These are phyloP conservation scores for Oropetium thomaeum DNA, from an alignment of 176 grass and related monocot genomes.

Conservation along the genomic window DNA sequence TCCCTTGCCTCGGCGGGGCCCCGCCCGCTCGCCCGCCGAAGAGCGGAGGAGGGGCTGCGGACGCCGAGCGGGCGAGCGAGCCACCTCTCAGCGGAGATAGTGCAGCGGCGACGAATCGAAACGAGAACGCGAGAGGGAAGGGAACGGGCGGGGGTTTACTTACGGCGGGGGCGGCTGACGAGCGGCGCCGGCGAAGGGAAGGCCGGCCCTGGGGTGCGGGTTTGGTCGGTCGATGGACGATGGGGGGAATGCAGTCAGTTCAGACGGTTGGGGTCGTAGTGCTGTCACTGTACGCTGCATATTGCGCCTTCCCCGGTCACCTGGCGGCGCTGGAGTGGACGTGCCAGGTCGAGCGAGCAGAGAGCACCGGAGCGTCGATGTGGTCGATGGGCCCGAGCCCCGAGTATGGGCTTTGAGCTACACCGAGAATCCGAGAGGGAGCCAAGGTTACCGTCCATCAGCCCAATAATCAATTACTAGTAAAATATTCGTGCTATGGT, in stretches of 20 bases:
- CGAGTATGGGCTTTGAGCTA: no score
- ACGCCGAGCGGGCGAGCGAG: background rate
- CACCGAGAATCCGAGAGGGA: no score
- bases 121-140: background rate
- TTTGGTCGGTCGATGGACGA: background rate
- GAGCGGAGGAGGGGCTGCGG: background rate
- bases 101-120: slow-evolving; percentile 4
- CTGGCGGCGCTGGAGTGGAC: no score
- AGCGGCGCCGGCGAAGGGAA: background rate
- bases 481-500: no score
- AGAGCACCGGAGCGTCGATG: no score
- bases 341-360: no score
- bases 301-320: background rate
- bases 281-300: background rate
- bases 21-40: background rate
- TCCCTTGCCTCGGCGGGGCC: background rate
- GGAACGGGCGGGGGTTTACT: background rate
- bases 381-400: no score
- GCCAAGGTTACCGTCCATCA: no score
- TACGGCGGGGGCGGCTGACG: background rate
- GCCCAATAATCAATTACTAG: no score
- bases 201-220: background rate
- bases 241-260: background rate
- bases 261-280: background rate
- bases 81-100: background rate